phyloP scores from a whole-genome alignment of 139 green algal genomes.

The Protoeuglena noctilucae region DNA sequence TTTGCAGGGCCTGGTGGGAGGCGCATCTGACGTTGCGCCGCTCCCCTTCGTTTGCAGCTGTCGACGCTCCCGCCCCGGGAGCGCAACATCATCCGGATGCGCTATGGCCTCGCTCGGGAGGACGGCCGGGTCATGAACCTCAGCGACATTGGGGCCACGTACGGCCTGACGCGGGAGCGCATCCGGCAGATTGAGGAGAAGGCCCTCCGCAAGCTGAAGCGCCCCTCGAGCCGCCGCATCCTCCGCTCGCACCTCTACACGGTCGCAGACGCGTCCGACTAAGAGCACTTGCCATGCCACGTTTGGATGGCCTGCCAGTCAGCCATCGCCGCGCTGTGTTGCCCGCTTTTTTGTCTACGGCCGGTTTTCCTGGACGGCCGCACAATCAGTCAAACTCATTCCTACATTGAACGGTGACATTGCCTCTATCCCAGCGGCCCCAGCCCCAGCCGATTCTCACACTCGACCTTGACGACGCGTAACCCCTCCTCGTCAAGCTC shows the following conservation, averaged over 20 bases:
- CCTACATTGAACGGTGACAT: too few species aligned
- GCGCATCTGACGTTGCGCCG: too few species aligned
- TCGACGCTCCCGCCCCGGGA: constrained; percentile 55
- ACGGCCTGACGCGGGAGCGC: constrained; percentile 75
- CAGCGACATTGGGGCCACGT: constrained; percentile 11
- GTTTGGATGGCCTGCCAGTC: too few species aligned
- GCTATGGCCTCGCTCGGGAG: constrained; percentile 65
- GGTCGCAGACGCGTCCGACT: too few species aligned
- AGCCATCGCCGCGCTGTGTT: too few species aligned
- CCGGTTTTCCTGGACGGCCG: too few species aligned
- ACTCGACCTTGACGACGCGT: constrained; percentile 2
- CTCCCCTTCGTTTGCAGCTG: too few species aligned
- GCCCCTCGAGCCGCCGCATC: constrained; percentile 11
- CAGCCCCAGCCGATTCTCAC: neutral
- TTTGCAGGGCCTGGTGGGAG: too few species aligned
- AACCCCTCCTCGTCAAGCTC: constrained; percentile 3
- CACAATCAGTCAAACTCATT: too few species aligned
- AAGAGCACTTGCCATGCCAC: too few species aligned
- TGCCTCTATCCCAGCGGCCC: too few species aligned
- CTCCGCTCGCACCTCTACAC: constrained; percentile 3
- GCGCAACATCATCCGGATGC: constrained; percentile 61
- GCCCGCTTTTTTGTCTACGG: too few species aligned
- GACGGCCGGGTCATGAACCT: constrained; percentile 21
- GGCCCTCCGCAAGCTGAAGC: constrained; percentile 66
- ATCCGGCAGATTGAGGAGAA: constrained; percentile 93